phyloP scores from a whole-genome alignment of 139 green algal genomes.

The Dunaliella primolecta region DNA sequence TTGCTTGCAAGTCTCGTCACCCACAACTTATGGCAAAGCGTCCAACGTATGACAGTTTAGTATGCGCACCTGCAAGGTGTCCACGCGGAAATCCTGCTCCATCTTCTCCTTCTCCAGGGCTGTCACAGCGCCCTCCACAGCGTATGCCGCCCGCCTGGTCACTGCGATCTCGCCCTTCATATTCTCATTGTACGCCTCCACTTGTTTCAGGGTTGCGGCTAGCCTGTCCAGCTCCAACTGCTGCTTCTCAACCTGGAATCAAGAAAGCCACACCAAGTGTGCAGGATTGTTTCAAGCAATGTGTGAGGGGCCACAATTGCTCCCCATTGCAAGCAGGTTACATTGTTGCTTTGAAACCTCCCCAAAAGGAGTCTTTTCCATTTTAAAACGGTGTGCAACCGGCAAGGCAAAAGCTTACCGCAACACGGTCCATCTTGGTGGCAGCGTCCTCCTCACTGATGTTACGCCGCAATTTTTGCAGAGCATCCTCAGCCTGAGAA shows the following conservation, averaged over 20 bases:
- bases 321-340: too few relatives aligned
- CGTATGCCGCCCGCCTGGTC: conserved; percentile 75
- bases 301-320: too few relatives aligned
- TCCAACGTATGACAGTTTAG: too few relatives aligned
- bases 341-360: too few relatives aligned
- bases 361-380: not conserved
- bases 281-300: not conserved
- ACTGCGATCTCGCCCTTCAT: conserved; percentile 80
- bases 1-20: too few relatives aligned
- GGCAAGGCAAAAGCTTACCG: too few relatives aligned
- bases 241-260: conserved; percentile 55
- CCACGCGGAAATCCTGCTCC: conserved; percentile 74
- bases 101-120: conserved; percentile 80
- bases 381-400: not conserved
- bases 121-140: conserved; percentile 70
- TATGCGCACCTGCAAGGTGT: conserved; percentile 28
- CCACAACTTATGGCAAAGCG: too few relatives aligned
- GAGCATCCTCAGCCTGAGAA: conserved; percentile 56
- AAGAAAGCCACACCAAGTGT: not conserved
- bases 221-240: conserved; percentile 79
- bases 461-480: conserved; percentile 36
- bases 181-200: conserved; percentile 64
- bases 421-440: conserved; percentile 38
- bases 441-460: conserved; percentile 28
- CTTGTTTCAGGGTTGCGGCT: conserved; percentile 58